phyloP scores from a whole-genome alignment of 768 basidiomycete species.

The Sporobolomyces roseus region DNA sequence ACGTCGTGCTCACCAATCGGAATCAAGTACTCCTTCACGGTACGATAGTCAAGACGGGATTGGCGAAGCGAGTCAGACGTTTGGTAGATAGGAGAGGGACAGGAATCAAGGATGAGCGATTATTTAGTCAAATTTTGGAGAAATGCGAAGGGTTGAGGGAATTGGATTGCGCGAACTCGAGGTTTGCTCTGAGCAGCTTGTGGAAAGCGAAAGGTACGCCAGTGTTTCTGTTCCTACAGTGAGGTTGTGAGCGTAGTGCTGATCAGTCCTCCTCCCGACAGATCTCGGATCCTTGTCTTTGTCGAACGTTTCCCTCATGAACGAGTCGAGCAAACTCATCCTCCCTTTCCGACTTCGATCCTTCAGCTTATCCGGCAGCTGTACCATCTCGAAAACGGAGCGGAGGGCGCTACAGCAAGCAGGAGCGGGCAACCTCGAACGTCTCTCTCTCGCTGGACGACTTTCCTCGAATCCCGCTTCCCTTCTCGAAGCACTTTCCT shows the following conservation, averaged over 20 bases:
- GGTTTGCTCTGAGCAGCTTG: not conserved
- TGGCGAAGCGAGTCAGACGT: not conserved
- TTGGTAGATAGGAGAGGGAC: not conserved
- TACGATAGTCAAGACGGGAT: not conserved
- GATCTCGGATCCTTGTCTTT: not conserved
- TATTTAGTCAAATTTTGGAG: not conserved
- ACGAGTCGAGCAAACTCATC: not conserved
- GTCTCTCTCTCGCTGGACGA: not conserved
- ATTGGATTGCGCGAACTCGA: conserved; percentile 7
- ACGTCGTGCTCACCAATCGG: not conserved
- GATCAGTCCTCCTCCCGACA: not conserved
- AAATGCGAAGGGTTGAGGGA: not conserved
- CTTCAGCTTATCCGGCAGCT: not conserved
- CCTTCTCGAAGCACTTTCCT: not conserved
- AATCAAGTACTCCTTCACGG: not conserved
- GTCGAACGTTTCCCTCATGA: not conserved
- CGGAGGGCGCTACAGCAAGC: not conserved
- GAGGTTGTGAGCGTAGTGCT: no score
- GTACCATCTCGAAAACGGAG: not conserved
- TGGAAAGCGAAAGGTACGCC: not conserved
- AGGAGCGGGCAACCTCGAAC: not conserved
- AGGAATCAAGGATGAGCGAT: not conserved
- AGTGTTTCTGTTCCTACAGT: not conserved
- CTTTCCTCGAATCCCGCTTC: not conserved
- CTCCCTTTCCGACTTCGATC: not conserved